phyloP scores from a whole-genome alignment of 257 asterid genomes.

The Gentiana straminea region DNA sequence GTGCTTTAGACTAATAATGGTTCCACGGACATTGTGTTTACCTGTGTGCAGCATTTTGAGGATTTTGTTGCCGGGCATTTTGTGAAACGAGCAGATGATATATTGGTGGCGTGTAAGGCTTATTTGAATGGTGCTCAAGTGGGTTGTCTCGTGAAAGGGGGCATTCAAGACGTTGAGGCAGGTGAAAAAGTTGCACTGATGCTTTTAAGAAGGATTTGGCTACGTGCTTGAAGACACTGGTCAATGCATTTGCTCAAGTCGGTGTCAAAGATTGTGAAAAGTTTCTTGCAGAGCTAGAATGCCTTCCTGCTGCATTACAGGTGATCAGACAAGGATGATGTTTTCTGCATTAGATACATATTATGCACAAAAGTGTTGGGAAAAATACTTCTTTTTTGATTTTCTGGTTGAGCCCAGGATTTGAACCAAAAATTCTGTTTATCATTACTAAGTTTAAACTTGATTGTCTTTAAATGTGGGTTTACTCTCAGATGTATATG shows the following conservation, averaged over 20 bases:
- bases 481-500: too few species aligned
- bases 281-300: constrained; percentile 46
- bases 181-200: constrained; percentile 46
- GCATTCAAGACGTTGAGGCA: constrained; percentile 70
- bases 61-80: constrained; percentile 67
- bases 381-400: too few species aligned
- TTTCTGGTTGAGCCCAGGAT: too few species aligned
- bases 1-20: too few species aligned
- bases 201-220: constrained; percentile 33
- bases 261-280: constrained; percentile 63
- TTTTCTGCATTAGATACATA: background rate
- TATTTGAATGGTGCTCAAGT: constrained; percentile 85
- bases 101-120: constrained; percentile 67
- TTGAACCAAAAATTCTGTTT: too few species aligned
- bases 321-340: background rate
- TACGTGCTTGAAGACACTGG: constrained; percentile 30
- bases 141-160: constrained; percentile 74
- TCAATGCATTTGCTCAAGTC: constrained; percentile 31
- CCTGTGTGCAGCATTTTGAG: constrained; percentile 51
- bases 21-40: too few species aligned
- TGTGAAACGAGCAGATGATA: constrained; percentile 42
- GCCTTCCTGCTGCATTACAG: too few species aligned
- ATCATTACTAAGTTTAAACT: too few species aligned
- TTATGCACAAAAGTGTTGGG: background rate
- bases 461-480: too few species aligned